Evolutionary conservation across 148 eudicot genomes (phyloP).

Genomic region (Hydrangea macrophylla): DNA sequence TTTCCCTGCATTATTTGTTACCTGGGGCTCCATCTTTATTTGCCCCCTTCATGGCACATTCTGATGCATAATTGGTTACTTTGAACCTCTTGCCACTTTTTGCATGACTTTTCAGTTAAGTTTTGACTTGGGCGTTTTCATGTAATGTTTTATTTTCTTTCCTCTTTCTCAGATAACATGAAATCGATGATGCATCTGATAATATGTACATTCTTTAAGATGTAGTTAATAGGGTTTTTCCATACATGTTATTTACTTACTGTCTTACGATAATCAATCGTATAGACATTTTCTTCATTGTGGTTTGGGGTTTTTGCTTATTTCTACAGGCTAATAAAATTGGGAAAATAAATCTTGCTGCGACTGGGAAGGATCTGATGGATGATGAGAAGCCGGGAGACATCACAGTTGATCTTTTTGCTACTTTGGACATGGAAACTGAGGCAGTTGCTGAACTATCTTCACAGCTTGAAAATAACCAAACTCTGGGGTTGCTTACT

Average conservation of each 20-base stretch:
- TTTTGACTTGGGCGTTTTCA: neutral
- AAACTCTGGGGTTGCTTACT: constrained; percentile 76
- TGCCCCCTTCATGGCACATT: neutral
- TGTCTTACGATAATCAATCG: neutral
- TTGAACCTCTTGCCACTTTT: too few relatives aligned
- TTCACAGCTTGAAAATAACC: constrained; percentile 78
- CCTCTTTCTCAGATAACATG: neutral
- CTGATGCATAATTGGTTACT: too few relatives aligned
- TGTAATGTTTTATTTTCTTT: neutral
- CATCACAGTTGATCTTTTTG: constrained; percentile 82
- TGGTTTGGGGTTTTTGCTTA: neutral
- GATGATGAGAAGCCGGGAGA: constrained; percentile 99
- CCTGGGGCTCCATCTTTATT: too few relatives aligned
- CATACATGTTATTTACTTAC: too few relatives aligned
- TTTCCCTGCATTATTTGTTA: constrained; percentile 6
- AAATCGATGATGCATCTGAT: neutral
- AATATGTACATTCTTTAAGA: neutral
- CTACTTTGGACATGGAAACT: constrained; percentile 84
- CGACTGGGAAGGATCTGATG: constrained; percentile 99
- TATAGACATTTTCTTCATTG: neutral
- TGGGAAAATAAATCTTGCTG: constrained; percentile 98
- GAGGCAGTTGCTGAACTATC: constrained; percentile 67
- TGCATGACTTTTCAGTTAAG: too few relatives aligned
- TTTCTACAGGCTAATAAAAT: constrained; percentile 79
- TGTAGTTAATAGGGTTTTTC: neutral